phyloP scores from a whole-genome alignment of 208 protist species.

The Wallacemonas sp. region DNA sequence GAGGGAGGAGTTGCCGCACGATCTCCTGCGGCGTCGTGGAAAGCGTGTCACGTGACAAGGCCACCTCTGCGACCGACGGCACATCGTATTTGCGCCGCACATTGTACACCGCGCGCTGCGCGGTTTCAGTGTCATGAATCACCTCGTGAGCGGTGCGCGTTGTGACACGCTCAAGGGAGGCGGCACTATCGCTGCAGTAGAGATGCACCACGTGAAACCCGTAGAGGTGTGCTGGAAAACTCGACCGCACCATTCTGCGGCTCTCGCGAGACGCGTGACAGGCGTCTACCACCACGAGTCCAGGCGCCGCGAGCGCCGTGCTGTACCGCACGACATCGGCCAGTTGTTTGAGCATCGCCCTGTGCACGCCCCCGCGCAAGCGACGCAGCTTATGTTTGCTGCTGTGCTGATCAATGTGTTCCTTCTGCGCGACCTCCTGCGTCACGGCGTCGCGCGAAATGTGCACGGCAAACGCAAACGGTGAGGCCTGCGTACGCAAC shows the following conservation, averaged over 20 bases:
- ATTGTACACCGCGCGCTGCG: conserved; percentile 70
- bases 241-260: conserved; percentile 32
- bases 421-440: conserved; percentile 24
- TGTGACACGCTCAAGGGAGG: conserved; percentile 35
- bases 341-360: conserved; percentile 24
- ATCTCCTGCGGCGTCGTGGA: conserved; percentile 16
- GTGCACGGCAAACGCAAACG: conserved; percentile 45
- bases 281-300: conserved; percentile 75
- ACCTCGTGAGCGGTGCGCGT: conserved; percentile 42
- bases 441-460: conserved; percentile 63
- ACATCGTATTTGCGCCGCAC: conserved; percentile 60
- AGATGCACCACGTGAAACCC: conserved; percentile 48
- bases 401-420: conserved; percentile 35
- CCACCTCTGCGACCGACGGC: conserved; percentile 30
- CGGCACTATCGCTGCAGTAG: conserved; percentile 39
- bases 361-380: conserved; percentile 42
- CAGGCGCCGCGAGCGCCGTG: conserved; percentile 13
- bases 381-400: conserved; percentile 81
- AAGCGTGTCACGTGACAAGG: conserved; percentile 26
- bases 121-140: conserved; percentile 42
- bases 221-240: conserved; percentile 27
- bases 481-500: conserved; percentile 12
- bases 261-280: conserved; percentile 62
- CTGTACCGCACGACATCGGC: conserved; percentile 23
- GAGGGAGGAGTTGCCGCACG: background rate